Base-by-base conservation (phyloP, 371 early-diverging fungal species). In the Zopfochytrium polystomum region DNA sequence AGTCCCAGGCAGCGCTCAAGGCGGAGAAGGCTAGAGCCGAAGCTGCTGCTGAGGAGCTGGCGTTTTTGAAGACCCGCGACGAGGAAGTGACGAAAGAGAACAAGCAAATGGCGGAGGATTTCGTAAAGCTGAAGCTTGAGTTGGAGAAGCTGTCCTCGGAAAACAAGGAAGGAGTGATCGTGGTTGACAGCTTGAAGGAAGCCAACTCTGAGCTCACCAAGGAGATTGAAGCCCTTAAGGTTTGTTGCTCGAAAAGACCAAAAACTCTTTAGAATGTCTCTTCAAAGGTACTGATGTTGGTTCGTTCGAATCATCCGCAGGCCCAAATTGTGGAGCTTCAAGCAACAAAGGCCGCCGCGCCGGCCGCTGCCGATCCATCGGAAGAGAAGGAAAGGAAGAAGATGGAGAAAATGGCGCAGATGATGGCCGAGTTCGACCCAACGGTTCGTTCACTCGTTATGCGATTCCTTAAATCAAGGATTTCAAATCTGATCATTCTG, bases 71-170 rank as follows among this genome's bases (percentile, higher is more conserved):
- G 67, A 82, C 80, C 81, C 57, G 85, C 75, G 62, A 76, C 73
- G 42, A 64, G 65, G 38, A 81, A 43, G 58, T 27, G 43, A 75
- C 65, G 52, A 63, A 80, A 60, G 89, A 88, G 61, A 90, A 91
- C 71, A 87, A 89, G 69, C 68, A 78, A 34, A 75, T 91, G 77
- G 80, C 79, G 46, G 65, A 72, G 26, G 85, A 88, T 52, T 59
- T 91, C 26, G 83, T 76, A 33, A 89, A 91, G 13, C 75, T 93
- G 33, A 80, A 85, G 63, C 67, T 92, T 31, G 87, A 92, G 68
- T 72, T 93, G 22, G 92, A 93, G 68, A 92, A 92, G 75, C 76
- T 89, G 13, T 79, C 84, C 6, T 92, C 87, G 64, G 92, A 90
- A 35, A 85, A 87, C 72, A 88, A 91, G 73, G 96, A 96, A 63